These are phyloP conservation scores for Naganishia randhawae DNA, from an alignment of 768 basidiomycete genomes.

Conservation along the genomic window DNA sequence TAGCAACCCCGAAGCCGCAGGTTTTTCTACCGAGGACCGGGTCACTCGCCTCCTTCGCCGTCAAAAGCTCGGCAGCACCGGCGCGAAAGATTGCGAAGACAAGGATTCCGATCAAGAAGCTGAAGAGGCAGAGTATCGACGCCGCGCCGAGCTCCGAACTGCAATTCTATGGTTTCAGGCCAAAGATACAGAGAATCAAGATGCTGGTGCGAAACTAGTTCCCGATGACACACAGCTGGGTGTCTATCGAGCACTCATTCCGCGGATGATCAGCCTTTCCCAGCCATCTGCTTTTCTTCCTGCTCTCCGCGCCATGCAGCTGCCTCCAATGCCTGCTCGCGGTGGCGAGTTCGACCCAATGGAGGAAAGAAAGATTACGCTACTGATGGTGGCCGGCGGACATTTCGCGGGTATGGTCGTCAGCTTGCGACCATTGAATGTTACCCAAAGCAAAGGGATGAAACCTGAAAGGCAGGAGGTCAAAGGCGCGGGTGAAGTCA, in stretches of 20 bases:
- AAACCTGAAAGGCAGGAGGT: constrained; percentile 70
- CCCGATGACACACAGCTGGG: constrained; percentile 72
- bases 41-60: constrained; percentile 67
- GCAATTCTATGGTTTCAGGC: constrained; percentile 77
- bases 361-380: constrained; percentile 67
- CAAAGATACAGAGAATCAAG: neutral
- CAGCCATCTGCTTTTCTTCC: constrained; percentile 39
- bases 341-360: constrained; percentile 26
- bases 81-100: constrained; percentile 54
- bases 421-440: constrained; percentile 51
- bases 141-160: constrained; percentile 58
- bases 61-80: constrained; percentile 52
- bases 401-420: constrained; percentile 92
- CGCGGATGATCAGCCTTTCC: constrained; percentile 49
- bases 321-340: constrained; percentile 6
- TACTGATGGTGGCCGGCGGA: constrained; percentile 96
- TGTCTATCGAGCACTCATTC: constrained; percentile 73
- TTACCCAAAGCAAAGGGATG: constrained; percentile 57
- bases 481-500: constrained; percentile 55
- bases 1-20: neutral
- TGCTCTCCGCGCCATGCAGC: constrained; percentile 44
- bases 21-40: constrained; percentile 10
- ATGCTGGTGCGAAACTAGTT: constrained; percentile 41
- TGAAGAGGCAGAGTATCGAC: constrained; percentile 39
- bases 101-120: constrained; percentile 43